Conservation (phyloP, 768 basidiomycete genomes). For the Agrocybe pediades region DNA sequence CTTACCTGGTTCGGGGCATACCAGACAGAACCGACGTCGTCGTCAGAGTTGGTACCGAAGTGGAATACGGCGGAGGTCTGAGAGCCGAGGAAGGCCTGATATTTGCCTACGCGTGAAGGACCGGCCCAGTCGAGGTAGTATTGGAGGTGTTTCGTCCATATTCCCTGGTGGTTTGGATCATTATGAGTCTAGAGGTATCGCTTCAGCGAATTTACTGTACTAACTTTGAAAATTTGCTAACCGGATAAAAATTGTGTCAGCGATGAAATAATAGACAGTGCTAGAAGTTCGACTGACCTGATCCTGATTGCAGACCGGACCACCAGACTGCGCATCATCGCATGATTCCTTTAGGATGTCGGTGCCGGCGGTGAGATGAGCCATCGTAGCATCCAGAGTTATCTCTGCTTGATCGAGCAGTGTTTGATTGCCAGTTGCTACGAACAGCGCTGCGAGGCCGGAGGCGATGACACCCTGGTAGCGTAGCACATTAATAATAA, state of each 20-base stretch:
- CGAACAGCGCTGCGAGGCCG: conserved; percentile 48
- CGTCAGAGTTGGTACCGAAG: conserved; percentile 37
- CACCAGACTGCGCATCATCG: conserved; percentile 42
- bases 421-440: conserved; percentile 36
- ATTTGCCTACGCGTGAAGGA: conserved; percentile 42
- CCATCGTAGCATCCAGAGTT: conserved; percentile 53
- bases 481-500: no score
- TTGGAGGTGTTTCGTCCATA: conserved; percentile 55
- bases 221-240: conserved; percentile 48
- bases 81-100: conserved; percentile 38
- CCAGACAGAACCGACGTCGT: conserved; percentile 50
- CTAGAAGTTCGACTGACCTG: conserved; percentile 31
- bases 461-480: conserved; percentile 56
- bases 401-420: conserved; percentile 50
- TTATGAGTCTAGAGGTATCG: neutral
- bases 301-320: conserved; percentile 44
- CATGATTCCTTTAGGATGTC: conserved; percentile 53
- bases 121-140: conserved; percentile 51
- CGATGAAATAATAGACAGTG: neutral
- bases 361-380: conserved; percentile 33
- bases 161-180: conserved; percentile 30
- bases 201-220: neutral
- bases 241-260: neutral
- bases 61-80: conserved; percentile 46
- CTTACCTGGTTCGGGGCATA: conserved; percentile 42